Percentiles rank a stretch among this genome's conserved stretches.
These are phyloP conservation scores for Plasmodium malariae DNA, from an alignment of 169 alveolate genomes.

Conservation along the genomic window DNA sequence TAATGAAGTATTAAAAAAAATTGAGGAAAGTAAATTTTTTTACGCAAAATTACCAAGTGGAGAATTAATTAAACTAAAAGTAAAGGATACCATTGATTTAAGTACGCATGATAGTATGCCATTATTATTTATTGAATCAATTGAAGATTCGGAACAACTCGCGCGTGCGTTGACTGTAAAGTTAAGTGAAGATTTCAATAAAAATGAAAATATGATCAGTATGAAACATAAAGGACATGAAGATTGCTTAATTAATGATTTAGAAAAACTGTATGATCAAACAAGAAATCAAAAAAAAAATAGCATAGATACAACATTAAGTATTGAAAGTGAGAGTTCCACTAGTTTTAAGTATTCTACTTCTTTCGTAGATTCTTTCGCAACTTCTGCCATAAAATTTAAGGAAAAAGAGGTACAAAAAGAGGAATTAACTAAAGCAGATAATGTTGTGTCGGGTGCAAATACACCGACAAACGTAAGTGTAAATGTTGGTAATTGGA, in stretches of 20 bases:
- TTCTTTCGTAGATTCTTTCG: neutral
- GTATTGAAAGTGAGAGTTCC: slow-evolving; percentile 23
- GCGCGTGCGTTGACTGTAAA: neutral
- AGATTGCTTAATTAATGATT: slow-evolving; percentile 17
- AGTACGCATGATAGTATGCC: slow-evolving; percentile 52
- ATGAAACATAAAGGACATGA: slow-evolving; percentile 1
- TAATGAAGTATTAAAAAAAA: slow-evolving; percentile 25
- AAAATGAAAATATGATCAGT: slow-evolving; percentile 4
- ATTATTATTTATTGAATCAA: slow-evolving; percentile 48
- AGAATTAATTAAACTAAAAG: slow-evolving; percentile 60
- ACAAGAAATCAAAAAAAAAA: neutral
- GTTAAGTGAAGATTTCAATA: slow-evolving; percentile 1
- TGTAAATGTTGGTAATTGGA: too few species aligned
- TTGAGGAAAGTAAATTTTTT: slow-evolving; percentile 41
- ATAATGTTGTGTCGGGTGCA: too few species aligned
- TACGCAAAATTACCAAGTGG: slow-evolving; percentile 77
- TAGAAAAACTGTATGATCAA: slow-evolving; percentile 30
- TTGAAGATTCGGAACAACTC: slow-evolving; percentile 18
- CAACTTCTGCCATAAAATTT: neutral
- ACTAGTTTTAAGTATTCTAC: slow-evolving; percentile 8
- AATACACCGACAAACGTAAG: too few species aligned
- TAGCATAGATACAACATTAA: slow-evolving; percentile 21
- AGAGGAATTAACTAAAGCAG: too few species aligned
- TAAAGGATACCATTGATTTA: slow-evolving; percentile 12
- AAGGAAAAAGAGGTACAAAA: neutral